Conservation (phyloP, 768 basidiomycete species). For the Crassisporium funariophilum region DNA sequence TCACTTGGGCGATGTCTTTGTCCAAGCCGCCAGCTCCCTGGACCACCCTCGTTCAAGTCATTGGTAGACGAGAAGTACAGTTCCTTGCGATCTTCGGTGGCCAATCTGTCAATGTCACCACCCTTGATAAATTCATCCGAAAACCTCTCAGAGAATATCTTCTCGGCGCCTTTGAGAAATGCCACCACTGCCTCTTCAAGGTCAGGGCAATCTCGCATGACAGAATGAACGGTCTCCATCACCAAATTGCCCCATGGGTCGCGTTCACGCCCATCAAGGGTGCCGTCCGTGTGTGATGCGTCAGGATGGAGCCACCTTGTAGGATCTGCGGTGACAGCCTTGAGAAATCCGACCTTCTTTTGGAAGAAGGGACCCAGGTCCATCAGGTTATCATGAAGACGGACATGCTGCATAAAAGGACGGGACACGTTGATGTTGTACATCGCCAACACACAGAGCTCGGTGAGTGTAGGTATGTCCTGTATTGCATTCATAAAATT, state of each 20-base stretch:
- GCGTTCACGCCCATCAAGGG: background rate
- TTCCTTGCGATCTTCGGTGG: slow-evolving; percentile 1
- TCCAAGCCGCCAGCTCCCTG: slow-evolving; percentile 16
- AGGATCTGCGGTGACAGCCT: slow-evolving; percentile 7
- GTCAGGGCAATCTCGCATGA: slow-evolving; percentile 12
- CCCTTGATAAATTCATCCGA: slow-evolving; percentile 26
- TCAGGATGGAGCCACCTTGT: background rate
- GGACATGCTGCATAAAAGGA: background rate
- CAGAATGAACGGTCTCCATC: slow-evolving; percentile 5
- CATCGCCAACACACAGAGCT: background rate
- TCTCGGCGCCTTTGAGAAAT: slow-evolving; percentile 21
- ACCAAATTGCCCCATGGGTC: background rate
- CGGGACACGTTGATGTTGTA: background rate
- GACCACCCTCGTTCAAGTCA: slow-evolving; percentile 28
- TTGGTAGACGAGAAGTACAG: slow-evolving; percentile 26
- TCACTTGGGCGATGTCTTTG: slow-evolving; percentile 3
- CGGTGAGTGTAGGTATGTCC: background rate
- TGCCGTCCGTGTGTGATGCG: background rate
- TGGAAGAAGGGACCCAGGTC: background rate
- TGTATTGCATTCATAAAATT: background rate
- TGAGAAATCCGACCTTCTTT: background rate
- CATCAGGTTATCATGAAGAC: background rate
- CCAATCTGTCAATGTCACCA: slow-evolving; percentile 15
- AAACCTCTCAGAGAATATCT: slow-evolving; percentile 25
- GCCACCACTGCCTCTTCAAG: slow-evolving; percentile 13